phyloP scores from a whole-genome alignment of 179 eudicot species.

The Sideroxylon spinosum region DNA sequence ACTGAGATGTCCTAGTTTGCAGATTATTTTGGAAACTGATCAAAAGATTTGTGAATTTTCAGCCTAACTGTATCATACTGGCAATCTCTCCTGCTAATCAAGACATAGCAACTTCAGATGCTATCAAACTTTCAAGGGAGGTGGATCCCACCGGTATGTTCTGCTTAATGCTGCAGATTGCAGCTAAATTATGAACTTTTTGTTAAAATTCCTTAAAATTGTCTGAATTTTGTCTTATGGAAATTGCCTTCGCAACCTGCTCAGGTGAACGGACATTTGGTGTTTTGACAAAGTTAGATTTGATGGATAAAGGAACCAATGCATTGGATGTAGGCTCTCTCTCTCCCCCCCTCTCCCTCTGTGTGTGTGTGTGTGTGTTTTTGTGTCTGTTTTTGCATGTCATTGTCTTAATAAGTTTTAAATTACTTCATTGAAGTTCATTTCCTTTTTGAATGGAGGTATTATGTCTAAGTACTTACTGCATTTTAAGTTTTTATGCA shows the following conservation, averaged over 20 bases:
- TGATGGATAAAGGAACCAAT: constrained; percentile 96
- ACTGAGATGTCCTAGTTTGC: not conserved
- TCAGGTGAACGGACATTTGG: constrained; percentile 93
- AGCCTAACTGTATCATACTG: constrained; percentile 84
- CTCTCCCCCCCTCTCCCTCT: not conserved
- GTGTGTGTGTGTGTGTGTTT: too few species aligned
- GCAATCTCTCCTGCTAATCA: constrained; percentile 98
- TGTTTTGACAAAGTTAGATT: constrained; percentile 79
- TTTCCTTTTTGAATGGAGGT: not conserved
- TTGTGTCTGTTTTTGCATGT: too few species aligned
- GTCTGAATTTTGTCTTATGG: not conserved
- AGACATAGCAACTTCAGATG: constrained; percentile 95
- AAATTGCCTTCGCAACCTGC: constrained; percentile 14
- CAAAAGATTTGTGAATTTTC: constrained; percentile 18
- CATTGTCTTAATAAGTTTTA: not conserved
- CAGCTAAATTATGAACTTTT: not conserved
- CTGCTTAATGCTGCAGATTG: constrained; percentile 9
- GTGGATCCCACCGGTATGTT: constrained; percentile 73
- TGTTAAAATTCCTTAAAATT: not conserved
- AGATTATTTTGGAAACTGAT: not conserved
- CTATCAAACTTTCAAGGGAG: constrained; percentile 81
- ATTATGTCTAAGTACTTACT: not conserved
- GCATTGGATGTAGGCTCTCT: constrained; percentile 62
- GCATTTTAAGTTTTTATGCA: not conserved
- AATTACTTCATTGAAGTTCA: not conserved